Evolutionary conservation across 352 stramenopile genomes (phyloP), one percentile per base, ranked within the genome.

Genomic region (Phytophthora uliginosa): DNA sequence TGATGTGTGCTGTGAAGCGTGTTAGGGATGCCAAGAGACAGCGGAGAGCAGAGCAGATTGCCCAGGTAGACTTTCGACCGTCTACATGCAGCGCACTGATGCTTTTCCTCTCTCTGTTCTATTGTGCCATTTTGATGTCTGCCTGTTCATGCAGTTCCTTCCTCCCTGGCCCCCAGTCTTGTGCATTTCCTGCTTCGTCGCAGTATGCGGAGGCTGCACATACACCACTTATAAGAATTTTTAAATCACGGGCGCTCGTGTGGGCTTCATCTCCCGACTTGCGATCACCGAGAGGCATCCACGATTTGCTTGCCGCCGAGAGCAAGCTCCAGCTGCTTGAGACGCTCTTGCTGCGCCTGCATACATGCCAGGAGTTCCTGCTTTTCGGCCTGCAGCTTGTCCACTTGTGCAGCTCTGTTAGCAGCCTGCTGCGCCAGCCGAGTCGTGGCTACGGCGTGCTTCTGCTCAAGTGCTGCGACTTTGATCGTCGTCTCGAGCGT

Each of bases 241-340:
- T 59, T 63, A 52, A 64, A 48, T 42, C 56, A 73, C 62, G 61
- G 54, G 28, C 40, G 52, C 45, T 60, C 50, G 20, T 26, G 63
- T 69, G 47, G 57, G 56, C 48, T 61, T 59, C 48, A 51, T 62
- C 24, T 65, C 26, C 75, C 59, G 71, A 72, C 59, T 79, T 74
- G 50, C 61, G 60, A 65, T 79, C 71, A 79, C n/a, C 71, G 63
- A 45, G 36, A 45, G 74, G 73, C 53, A 33, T 86, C 62, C 51
- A 87, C 69, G 55, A 88, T 80, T 10, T 74, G 68, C 45, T 79
- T 84, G 12, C 77, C 79, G 17, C 70, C 71, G 3, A 92, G 55
- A 26, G 84, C 84, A 48, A 86, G 77, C 55, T 91, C 76, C 62
- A 93, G 78, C 34, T 89, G 81, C 24, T 75, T 51, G 24, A 92